These are phyloP conservation scores for Apiotrichum laibachii DNA, from an alignment of 1,284 basidiomycete species.

Conservation along the genomic window DNA sequence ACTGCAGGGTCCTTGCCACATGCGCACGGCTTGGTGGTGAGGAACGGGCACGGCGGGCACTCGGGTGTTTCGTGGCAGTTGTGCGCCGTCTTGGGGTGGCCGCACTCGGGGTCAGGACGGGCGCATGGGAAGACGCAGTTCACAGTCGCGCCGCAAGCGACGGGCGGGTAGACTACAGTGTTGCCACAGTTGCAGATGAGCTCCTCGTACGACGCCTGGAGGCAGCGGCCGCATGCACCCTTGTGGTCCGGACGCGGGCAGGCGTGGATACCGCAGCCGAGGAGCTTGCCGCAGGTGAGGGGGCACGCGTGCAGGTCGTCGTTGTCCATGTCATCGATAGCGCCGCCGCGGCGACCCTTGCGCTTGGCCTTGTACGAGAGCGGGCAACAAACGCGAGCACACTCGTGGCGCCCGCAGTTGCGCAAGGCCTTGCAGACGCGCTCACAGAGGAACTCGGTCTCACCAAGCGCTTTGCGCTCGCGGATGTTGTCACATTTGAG, in stretches of 20 bases:
- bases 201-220: constrained; percentile 86
- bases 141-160: constrained; percentile 65
- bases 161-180: constrained; percentile 66
- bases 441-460: constrained; percentile 69
- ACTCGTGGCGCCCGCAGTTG: constrained; percentile 75
- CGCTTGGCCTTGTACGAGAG: constrained; percentile 67
- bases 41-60: constrained; percentile 80
- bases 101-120: constrained; percentile 68
- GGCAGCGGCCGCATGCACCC: constrained; percentile 73
- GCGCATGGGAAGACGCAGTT: constrained; percentile 74
- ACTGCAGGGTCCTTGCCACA: constrained; percentile 73
- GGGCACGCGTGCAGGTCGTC: constrained; percentile 70
- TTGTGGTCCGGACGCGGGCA: constrained; percentile 75
- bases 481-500: constrained; percentile 52
- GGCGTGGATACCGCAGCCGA: constrained; percentile 72
- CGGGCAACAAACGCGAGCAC: constrained; percentile 78
- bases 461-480: constrained; percentile 44
- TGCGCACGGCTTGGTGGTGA: constrained; percentile 74
- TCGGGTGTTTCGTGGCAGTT: constrained; percentile 67
- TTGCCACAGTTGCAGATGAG: constrained; percentile 75
- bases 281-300: constrained; percentile 67
- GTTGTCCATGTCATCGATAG: constrained; percentile 23
- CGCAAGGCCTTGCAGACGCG: constrained; percentile 69
- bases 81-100: constrained; percentile 73
- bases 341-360: constrained; percentile 56